Base-by-base conservation (phyloP, 2,329 filamentous ascomycete species). In the Pseudogymnoascus sp. region DNA sequence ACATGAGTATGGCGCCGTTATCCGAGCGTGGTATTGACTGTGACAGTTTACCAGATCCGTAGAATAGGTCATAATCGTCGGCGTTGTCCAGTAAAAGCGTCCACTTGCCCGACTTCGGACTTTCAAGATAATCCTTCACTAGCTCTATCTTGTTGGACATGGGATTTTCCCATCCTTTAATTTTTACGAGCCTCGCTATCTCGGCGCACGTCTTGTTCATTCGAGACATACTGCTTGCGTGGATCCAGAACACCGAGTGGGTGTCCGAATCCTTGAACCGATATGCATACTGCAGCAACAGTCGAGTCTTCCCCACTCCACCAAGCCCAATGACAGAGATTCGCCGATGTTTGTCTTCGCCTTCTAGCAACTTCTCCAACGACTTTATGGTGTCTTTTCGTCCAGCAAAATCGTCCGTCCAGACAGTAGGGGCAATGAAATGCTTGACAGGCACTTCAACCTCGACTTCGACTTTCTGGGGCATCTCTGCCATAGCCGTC, bases 211-310 rank as follows among this genome's bases (percentile, higher is more conserved):
- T 76, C 62, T 77, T 72, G 40, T 78, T 71, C 64, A 80, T 74
- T 61, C 69, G 75, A 11, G 72, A 73, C 16, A 67, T 65, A 64
- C 74, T 77, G 23, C 73, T 70, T 7, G 75, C 77, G 5, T 76
- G 73, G 3, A 80, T 71, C 78, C 76, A 81, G 64, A 81, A 75
- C 60, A 82, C 68, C 0, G 74, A 77, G 4, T 74, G 71, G 1
- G 73, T 72, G 36, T 71, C 57, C 39, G 72, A 71, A 6, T 75
- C 61, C 63, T 71, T 75, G 2, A 70, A 71, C 69, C 73, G 75
- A 68, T 79, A 73, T 2, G 75, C 77, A 31, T 79, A 64, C 64
- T 77, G 71, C 1, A 80, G 68, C 6, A 71, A 75, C 2, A 79
- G 64, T 47, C 76, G 73, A 2, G 77, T 77, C 65, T 79, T 79